phyloP scores from a whole-genome alignment of 1,284 basidiomycete species.

The Filobasidium uniguttulatum region DNA sequence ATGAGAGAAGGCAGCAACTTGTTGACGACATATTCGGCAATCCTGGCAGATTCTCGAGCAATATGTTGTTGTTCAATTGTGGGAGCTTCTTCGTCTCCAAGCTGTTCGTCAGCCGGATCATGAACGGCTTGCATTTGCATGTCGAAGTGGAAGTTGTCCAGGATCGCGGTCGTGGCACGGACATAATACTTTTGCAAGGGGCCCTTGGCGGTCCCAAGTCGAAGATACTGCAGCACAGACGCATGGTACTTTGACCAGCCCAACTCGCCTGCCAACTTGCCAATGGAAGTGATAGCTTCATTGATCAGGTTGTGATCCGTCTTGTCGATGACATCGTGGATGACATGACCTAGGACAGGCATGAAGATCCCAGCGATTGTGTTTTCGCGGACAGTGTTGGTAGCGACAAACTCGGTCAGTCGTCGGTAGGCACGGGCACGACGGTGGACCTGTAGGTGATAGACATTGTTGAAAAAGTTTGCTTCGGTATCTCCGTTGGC shows the following conservation, averaged over 20 bases:
- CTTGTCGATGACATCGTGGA: conserved; percentile 50
- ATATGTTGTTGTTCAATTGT: conserved; percentile 18
- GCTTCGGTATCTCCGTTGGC: conserved; percentile 86
- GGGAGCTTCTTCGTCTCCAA: conserved; percentile 22
- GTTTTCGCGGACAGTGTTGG: conserved; percentile 53
- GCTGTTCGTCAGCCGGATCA: conserved; percentile 21
- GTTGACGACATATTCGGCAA: conserved; percentile 63
- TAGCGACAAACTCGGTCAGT: conserved; percentile 65
- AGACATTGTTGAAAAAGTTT: conserved; percentile 92
- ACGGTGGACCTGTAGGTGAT: conserved; percentile 87
- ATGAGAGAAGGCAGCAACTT: conserved; percentile 64
- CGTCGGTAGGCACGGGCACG: conserved; percentile 75
- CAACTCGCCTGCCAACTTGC: conserved; percentile 57
- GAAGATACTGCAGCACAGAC: conserved; percentile 70
- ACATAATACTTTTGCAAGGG: conserved; percentile 70
- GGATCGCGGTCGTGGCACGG: conserved; percentile 68
- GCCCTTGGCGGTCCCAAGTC: conserved; percentile 55
- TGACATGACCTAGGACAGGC: conserved; percentile 73
- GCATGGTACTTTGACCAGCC: conserved; percentile 76
- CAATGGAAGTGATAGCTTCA: conserved; percentile 69
- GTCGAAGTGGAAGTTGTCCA: conserved; percentile 87
- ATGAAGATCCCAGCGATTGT: conserved; percentile 73
- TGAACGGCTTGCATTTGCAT: conserved; percentile 44
- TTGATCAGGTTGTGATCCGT: conserved; percentile 82
- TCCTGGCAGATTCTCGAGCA: conserved; percentile 26